These are phyloP conservation scores for Cylindrodendrum hubeiense DNA, from an alignment of 2,329 filamentous ascomycete species.

Conservation along the genomic window DNA sequence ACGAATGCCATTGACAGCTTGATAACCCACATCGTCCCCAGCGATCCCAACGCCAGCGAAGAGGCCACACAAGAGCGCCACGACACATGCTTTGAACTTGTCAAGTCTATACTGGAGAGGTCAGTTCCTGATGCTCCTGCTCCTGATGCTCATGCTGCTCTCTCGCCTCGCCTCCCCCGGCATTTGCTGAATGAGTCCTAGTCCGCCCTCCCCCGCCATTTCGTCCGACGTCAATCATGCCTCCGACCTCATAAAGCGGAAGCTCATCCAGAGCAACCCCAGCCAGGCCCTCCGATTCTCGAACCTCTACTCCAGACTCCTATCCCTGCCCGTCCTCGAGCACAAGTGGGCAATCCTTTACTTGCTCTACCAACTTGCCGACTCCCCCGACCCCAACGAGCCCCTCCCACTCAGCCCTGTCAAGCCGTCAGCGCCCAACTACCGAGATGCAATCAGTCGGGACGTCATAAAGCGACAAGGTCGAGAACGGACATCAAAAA, in stretches of 20 bases:
- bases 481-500: conserved; percentile 51
- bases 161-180: neutral
- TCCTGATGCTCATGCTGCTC: conserved; percentile 9
- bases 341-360: conserved; percentile 98
- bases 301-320: conserved; percentile 88
- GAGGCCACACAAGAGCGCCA: conserved; percentile 77
- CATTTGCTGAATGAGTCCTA: conserved; percentile 38
- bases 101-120: conserved; percentile 65
- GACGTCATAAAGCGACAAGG: conserved; percentile 54
- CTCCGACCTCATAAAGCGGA: conserved; percentile 90
- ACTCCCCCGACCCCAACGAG: conserved; percentile 70
- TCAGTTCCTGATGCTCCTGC: conserved; percentile 46
- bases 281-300: conserved; percentile 87
- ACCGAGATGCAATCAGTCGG: conserved; percentile 52
- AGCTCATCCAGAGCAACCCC: conserved; percentile 82
- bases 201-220: conserved; percentile 65
- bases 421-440: conserved; percentile 54
- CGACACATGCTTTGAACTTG: conserved; percentile 68
- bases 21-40: conserved; percentile 79
- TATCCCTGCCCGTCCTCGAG: conserved; percentile 91
- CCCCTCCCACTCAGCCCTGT: conserved; percentile 60
- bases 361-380: conserved; percentile 86
- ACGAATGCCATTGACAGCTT: conserved; percentile 84
- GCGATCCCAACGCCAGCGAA: conserved; percentile 74
- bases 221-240: conserved; percentile 88